These are phyloP conservation scores for Sclerotinia glacialis DNA, from an alignment of 2,329 filamentous ascomycete genomes.

Conservation along the genomic window DNA sequence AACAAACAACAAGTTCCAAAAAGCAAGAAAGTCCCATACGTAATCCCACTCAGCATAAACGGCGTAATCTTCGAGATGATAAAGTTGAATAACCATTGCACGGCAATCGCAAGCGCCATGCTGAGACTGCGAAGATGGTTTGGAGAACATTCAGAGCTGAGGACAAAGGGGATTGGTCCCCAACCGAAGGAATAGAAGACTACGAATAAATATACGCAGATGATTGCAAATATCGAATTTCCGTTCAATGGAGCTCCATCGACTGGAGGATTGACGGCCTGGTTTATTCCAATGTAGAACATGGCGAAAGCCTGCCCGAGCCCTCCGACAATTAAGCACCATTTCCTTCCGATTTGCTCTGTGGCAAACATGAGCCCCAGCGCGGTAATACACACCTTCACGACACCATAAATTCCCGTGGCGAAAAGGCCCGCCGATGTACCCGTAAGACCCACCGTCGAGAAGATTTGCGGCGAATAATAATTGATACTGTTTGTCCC, in stretches of 20 bases:
- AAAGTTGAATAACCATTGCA: constrained; percentile 72
- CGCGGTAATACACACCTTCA: constrained; percentile 63
- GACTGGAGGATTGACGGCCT: constrained; percentile 49
- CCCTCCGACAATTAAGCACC: constrained; percentile 53
- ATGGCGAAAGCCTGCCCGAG: constrained; percentile 58
- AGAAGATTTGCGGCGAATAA: constrained; percentile 68
- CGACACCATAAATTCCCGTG: constrained; percentile 68
- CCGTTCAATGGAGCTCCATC: constrained; percentile 24
- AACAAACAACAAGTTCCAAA: constrained; percentile 26
- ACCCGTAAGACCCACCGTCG: constrained; percentile 58
- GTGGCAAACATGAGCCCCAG: constrained; percentile 63
- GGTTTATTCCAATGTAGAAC: constrained; percentile 63
- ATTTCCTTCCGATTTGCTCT: constrained; percentile 60
- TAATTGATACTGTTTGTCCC: constrained; percentile 54
- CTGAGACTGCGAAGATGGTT: constrained; percentile 50
- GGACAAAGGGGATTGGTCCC: constrained; percentile 69
- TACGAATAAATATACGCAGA: constrained; percentile 69
- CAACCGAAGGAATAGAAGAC: constrained; percentile 65
- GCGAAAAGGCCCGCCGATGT: constrained; percentile 62
- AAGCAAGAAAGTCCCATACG: constrained; percentile 32
- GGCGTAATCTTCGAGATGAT: constrained; percentile 52
- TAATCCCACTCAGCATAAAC: constrained; percentile 31
- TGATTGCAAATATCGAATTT: constrained; percentile 57
- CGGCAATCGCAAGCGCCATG: constrained; percentile 60
- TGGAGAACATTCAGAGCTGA: constrained; percentile 64